Base-by-base conservation (phyloP, 1,284 basidiomycete genomes). In the Trichosporon coremiiforme region DNA sequence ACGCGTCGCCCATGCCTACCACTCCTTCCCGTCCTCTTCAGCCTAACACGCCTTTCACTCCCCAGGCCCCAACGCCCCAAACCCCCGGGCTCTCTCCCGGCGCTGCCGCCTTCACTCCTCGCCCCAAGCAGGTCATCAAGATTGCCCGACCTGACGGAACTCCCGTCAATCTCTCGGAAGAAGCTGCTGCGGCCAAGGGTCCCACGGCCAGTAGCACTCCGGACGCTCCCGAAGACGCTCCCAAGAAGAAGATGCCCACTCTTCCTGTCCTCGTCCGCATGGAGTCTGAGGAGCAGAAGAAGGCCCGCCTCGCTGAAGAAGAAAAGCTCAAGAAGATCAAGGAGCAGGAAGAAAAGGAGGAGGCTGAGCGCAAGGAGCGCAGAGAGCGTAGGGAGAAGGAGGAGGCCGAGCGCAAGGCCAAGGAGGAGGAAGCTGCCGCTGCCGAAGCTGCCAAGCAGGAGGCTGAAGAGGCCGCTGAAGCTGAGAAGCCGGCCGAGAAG, bases 381-480 rank as follows among this genome's bases (percentile, higher is more conserved):
- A 70, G 77, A 50, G 80, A 77, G 68, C 74, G 78, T 31, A 70
- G 76, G 47, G 78, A 72, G 12, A 75, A 71, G 64, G 75, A 73
- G 68, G 76, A 74, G 50, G 74, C 72, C 33, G 73, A 74, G 70
- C 60, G 70, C 64, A 75, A 79, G 69, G 78, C 76, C 6, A 76
- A 78, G 68, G 80, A 80, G 64, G 78, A 87, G n/a, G 76, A 75
- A 33, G 85, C 87, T 71, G 85, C 90, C 68, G 88, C 89, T 77
- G 73, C 31, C 62, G 82, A 83, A 75, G 85, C 86, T 57, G 82
- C 82, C 72, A 77, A 79, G 72, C 84, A 81, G 68, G 83, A 80
- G 57, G 79, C 84, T 80, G 83, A 80, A 76, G 83, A 84, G 64
- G 72, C 57, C 72, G 29, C 8, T 8, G 33, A 33, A 33, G n/a